Evolutionary conservation across 148 eudicot species (phyloP).

Genomic region (Camellia sinensis): DNA sequence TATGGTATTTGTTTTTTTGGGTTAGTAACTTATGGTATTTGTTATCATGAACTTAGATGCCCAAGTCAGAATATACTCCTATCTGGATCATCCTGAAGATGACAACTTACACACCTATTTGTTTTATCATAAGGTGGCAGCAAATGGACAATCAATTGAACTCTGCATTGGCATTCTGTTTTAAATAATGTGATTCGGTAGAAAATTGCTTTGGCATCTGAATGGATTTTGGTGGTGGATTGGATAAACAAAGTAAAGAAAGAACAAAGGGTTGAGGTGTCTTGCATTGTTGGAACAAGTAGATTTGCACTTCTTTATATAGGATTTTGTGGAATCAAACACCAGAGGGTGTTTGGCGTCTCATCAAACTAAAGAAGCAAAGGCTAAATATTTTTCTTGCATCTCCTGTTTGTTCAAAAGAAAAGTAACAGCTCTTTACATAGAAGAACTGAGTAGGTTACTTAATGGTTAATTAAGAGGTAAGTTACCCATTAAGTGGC

Average conservation of each 20-base stretch:
- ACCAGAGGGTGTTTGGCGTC: background rate
- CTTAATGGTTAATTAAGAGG: background rate
- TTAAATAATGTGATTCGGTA: background rate
- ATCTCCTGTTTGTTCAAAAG: background rate
- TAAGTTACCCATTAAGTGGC: background rate
- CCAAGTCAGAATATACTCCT: constrained; percentile 14
- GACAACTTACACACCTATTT: too few relatives aligned
- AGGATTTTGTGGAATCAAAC: background rate
- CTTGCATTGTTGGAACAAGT: background rate
- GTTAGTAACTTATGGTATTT: too few relatives aligned
- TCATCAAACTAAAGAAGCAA: background rate
- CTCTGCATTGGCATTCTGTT: background rate
- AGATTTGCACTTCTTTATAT: background rate
- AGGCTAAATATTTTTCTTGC: too few relatives aligned
- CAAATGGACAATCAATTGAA: constrained; percentile 1
- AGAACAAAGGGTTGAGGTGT: background rate
- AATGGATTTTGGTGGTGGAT: background rate
- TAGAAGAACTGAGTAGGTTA: background rate
- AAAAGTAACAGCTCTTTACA: background rate
- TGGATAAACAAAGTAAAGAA: background rate
- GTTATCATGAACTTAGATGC: too few relatives aligned
- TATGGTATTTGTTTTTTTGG: too few relatives aligned
- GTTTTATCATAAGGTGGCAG: background rate
- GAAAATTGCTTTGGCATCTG: background rate
- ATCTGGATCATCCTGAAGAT: background rate